phyloP scores from a whole-genome alignment of 805 yeast genomes.

The Candida dajiaensis region DNA sequence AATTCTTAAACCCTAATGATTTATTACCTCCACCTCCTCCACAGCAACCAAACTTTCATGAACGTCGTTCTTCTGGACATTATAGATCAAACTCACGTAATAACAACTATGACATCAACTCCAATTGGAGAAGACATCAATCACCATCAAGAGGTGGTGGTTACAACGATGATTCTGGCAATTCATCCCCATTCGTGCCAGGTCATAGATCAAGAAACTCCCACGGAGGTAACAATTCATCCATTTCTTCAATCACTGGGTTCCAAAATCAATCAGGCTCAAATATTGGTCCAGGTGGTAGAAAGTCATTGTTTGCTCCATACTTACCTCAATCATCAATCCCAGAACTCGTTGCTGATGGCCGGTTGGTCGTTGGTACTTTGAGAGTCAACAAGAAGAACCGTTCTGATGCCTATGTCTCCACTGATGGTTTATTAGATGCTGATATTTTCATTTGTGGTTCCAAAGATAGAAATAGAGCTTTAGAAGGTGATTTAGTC shows the following conservation, averaged over 20 bases:
- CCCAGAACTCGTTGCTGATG: slow-evolving; percentile 85
- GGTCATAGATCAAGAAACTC: slow-evolving; percentile 79
- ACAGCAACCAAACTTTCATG: slow-evolving; percentile 24
- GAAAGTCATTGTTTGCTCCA: slow-evolving; percentile 91
- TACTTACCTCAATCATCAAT: slow-evolving; percentile 90
- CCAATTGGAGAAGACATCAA: slow-evolving; percentile 54
- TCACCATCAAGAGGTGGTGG: slow-evolving; percentile 30
- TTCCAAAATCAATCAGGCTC: slow-evolving; percentile 14
- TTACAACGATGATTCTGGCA: slow-evolving; percentile 24
- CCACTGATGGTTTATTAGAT: slow-evolving; percentile 91
- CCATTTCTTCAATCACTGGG: slow-evolving; percentile 28
- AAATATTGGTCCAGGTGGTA: slow-evolving; percentile 30
- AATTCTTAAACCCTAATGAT: slow-evolving; percentile 21
- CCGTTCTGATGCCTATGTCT: slow-evolving; percentile 96
- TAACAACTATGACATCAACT: slow-evolving; percentile 35
- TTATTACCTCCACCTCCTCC: slow-evolving; percentile 18
- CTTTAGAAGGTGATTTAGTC: slow-evolving; percentile 92
- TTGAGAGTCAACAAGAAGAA: slow-evolving; percentile 93
- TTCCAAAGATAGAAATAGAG: slow-evolving; percentile 95
- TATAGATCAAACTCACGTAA: slow-evolving; percentile 34
- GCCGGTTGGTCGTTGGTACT: slow-evolving; percentile 86
- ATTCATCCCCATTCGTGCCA: slow-evolving; percentile 48
- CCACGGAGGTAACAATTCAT: slow-evolving; percentile 46
- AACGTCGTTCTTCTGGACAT: slow-evolving; percentile 37
- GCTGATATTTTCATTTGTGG: slow-evolving; percentile 98